Evolutionary conservation across 495 filamentous ascomycete species (phyloP).

Genomic region (Lophium mytilinum): DNA sequence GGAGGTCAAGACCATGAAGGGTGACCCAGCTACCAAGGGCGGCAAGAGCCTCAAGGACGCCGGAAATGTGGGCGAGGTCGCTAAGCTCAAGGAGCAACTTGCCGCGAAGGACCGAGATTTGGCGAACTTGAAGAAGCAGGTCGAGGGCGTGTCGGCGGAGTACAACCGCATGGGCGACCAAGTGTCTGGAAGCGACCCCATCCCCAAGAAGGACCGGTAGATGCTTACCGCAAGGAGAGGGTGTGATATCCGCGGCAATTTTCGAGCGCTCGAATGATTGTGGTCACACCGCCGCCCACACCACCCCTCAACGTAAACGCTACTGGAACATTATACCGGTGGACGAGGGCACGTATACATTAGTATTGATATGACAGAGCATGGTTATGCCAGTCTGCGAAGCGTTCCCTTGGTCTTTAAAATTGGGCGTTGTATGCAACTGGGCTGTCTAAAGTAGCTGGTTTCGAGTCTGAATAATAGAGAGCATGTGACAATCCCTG

Average conservation of each 20-base stretch:
- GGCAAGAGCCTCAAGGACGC: constrained; percentile 54
- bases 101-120: constrained; percentile 36
- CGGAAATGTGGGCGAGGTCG: constrained; percentile 67
- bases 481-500: too few relatives aligned
- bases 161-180: constrained; percentile 79
- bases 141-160: constrained; percentile 81
- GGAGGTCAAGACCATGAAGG: constrained; percentile 78
- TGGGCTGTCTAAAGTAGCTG: too few relatives aligned
- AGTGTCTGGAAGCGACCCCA: constrained; percentile 49
- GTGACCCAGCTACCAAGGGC: constrained; percentile 58
- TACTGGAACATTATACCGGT: too few relatives aligned
- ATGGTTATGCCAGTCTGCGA: too few relatives aligned
- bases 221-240: background rate
- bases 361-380: too few relatives aligned
- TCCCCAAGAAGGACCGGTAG: constrained; percentile 64
- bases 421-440: too few relatives aligned
- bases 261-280: too few relatives aligned
- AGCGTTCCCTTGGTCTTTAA: too few relatives aligned
- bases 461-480: too few relatives aligned
- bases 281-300: too few relatives aligned
- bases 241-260: background rate
- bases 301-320: too few relatives aligned
- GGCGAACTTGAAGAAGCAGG: constrained; percentile 55
- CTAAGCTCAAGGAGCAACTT: constrained; percentile 51
- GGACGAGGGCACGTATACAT: too few relatives aligned